Evolutionary conservation across 108 stramenopile genomes (phyloP).

Genomic region (Bacterosira constricta): DNA sequence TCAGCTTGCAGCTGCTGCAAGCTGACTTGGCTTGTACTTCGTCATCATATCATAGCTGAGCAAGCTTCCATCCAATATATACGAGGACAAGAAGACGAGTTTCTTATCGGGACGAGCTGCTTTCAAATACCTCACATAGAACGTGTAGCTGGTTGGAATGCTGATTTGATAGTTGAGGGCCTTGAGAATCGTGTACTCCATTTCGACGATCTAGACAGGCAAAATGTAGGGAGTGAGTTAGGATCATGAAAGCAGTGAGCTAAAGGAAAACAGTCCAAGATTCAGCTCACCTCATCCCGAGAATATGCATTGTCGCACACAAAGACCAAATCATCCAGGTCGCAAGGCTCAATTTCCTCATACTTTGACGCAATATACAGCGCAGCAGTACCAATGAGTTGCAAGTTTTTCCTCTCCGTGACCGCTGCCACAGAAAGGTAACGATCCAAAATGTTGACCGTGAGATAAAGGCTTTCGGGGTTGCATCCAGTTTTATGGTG

Average conservation of each 20-base stretch:
- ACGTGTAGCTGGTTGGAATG: slow-evolving; percentile 79
- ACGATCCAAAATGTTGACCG: slow-evolving; percentile 87
- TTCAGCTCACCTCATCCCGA: slow-evolving; percentile 11
- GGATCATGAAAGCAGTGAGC: neutral
- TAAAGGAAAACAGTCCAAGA: neutral
- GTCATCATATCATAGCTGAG: slow-evolving; percentile 77
- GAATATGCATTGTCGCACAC: slow-evolving; percentile 83
- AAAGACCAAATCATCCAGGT: slow-evolving; percentile 80
- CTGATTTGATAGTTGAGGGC: slow-evolving; percentile 84
- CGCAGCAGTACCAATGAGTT: slow-evolving; percentile 87
- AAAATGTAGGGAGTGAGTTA: no score
- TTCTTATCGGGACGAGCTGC: slow-evolving; percentile 73
- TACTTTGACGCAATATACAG: slow-evolving; percentile 91
- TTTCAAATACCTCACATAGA: slow-evolving; percentile 90
- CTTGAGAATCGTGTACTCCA: slow-evolving; percentile 84
- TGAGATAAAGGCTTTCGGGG: slow-evolving; percentile 85
- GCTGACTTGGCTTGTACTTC: slow-evolving; percentile 73
- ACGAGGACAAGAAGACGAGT: slow-evolving; percentile 78
- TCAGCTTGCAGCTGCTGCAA: slow-evolving; percentile 89
- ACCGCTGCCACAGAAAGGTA: slow-evolving; percentile 59
- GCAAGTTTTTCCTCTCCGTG: slow-evolving; percentile 71
- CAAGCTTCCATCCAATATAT: slow-evolving; percentile 78
- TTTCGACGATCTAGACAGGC: slow-evolving; percentile 71
- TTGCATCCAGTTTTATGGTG: slow-evolving; percentile 85
- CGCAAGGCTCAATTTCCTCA: slow-evolving; percentile 92